phyloP scores from a whole-genome alignment of 139 green algal genomes.

The Chlamydomonas asymmetrica region DNA sequence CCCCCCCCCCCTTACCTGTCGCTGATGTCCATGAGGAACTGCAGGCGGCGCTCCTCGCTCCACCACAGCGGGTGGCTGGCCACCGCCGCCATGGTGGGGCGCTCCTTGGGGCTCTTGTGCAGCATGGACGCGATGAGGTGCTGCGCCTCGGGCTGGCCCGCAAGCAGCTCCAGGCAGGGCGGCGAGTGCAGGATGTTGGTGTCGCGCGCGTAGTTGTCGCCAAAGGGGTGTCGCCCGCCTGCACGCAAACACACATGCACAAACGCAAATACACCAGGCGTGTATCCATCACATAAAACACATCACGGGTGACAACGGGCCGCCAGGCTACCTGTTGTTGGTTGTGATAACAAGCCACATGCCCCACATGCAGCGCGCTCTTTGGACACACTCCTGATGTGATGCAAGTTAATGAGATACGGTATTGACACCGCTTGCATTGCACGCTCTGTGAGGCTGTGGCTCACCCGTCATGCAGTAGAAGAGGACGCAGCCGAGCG shows the following conservation, averaged over 20 bases:
- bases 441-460: too few species aligned
- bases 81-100: constrained; percentile 71
- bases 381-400: too few species aligned
- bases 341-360: too few species aligned
- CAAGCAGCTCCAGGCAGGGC: constrained; percentile 47
- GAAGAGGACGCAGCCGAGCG: constrained; percentile 89
- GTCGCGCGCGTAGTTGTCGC: constrained; percentile 85
- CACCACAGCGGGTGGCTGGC: constrained; percentile 93
- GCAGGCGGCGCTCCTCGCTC: constrained; percentile 69
- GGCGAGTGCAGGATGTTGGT: constrained; percentile 76
- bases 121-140: constrained; percentile 83
- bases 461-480: constrained; percentile 78
- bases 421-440: too few species aligned
- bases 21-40: constrained; percentile 89
- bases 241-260: background rate
- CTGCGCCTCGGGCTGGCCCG: constrained; percentile 63
- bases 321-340: too few species aligned
- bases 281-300: too few species aligned
- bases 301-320: too few species aligned
- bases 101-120: constrained; percentile 47
- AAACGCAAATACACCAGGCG: background rate
- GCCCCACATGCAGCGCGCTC: too few species aligned
- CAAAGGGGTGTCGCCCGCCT: constrained; percentile 90
- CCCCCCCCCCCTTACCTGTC: constrained; percentile 47
- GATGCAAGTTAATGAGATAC: too few species aligned